A percentile compares a stretch with the other conserved stretches of the same genome.
phyloP scores from a whole-genome alignment of 305 asterid species.

The Fraxinus platypoda region DNA sequence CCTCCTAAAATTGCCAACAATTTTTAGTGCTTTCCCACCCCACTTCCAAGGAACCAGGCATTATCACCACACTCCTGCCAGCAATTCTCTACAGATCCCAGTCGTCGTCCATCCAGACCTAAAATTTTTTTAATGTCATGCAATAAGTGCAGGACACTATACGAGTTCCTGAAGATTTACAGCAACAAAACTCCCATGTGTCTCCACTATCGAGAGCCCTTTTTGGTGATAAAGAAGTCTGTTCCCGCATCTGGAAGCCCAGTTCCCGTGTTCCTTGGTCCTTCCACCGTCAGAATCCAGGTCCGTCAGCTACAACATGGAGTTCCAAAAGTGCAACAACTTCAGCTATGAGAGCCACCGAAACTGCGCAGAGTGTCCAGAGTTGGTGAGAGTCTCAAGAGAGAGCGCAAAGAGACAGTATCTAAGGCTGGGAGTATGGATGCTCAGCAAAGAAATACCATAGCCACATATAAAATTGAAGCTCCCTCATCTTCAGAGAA shows the following conservation, averaged over 20 bases:
- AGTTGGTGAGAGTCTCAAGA: constrained; percentile 19
- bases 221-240: constrained; percentile 35
- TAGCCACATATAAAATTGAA: background rate
- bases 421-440: constrained; percentile 7
- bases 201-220: constrained; percentile 29
- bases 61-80: background rate
- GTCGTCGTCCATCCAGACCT: background rate
- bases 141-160: constrained; percentile 25
- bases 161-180: constrained; percentile 25
- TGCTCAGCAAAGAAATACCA: background rate
- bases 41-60: background rate
- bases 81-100: background rate
- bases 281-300: constrained; percentile 22
- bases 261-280: background rate
- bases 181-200: constrained; percentile 29
- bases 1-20: background rate
- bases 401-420: constrained; percentile 13
- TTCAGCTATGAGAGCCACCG: constrained; percentile 8
- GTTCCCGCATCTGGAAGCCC: constrained; percentile 27
- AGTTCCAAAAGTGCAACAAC: constrained; percentile 8
- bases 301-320: constrained; percentile 4
- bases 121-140: constrained; percentile 41
- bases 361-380: constrained; percentile 9
- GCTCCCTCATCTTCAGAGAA: constrained; percentile 12
- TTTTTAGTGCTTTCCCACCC: background rate